Percentiles rank a stretch among this genome's conserved stretches.
Conservation (phyloP, 768 basidiomycete genomes). For the Trametes villosa region DNA sequence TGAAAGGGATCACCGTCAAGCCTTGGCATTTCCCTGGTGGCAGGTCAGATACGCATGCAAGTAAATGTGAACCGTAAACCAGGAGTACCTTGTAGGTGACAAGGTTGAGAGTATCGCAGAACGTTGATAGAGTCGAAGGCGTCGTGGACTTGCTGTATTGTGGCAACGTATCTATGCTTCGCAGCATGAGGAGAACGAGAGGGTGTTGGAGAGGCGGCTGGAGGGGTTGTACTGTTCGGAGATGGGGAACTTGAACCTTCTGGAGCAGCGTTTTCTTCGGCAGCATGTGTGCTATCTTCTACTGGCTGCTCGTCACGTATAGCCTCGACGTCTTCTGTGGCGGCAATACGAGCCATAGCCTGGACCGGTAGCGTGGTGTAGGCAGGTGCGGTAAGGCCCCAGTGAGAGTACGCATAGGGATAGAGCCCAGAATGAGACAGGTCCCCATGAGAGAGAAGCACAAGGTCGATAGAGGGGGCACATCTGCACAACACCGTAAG, state of each 20-base stretch:
- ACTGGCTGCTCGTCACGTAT: slow-evolving; percentile 77
- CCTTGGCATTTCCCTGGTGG: slow-evolving; percentile 81
- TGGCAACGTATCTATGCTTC: slow-evolving; percentile 71
- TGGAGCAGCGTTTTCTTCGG: not conserved
- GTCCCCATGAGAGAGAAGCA: slow-evolving; percentile 94
- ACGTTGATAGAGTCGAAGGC: slow-evolving; percentile 93
- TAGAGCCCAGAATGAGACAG: slow-evolving; percentile 89
- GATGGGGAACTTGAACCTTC: slow-evolving; percentile 33
- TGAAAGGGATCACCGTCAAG: slow-evolving; percentile 92
- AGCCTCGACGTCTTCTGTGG: slow-evolving; percentile 85
- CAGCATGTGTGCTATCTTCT: slow-evolving; percentile 39
- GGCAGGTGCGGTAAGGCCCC: slow-evolving; percentile 87
- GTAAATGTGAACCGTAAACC: not conserved
- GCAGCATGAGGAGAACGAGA: not conserved
- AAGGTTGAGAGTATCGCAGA: slow-evolving; percentile 93
- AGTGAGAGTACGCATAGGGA: slow-evolving; percentile 86
- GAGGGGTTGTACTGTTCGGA: slow-evolving; percentile 30
- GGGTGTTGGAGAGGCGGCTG: slow-evolving; percentile 5
- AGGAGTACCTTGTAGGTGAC: slow-evolving; percentile 84
- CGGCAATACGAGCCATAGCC: slow-evolving; percentile 92
- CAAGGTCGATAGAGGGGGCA: slow-evolving; percentile 84
- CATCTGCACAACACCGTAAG: slow-evolving; percentile 47
- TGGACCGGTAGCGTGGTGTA: slow-evolving; percentile 96
- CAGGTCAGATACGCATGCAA: not conserved
- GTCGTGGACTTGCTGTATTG: slow-evolving; percentile 83